Percentiles rank a stretch among this genome's conserved stretches.
Evolutionary conservation across 371 early-diverging fungal genomes (phyloP).

Genomic region (Massospora cicadina): DNA sequence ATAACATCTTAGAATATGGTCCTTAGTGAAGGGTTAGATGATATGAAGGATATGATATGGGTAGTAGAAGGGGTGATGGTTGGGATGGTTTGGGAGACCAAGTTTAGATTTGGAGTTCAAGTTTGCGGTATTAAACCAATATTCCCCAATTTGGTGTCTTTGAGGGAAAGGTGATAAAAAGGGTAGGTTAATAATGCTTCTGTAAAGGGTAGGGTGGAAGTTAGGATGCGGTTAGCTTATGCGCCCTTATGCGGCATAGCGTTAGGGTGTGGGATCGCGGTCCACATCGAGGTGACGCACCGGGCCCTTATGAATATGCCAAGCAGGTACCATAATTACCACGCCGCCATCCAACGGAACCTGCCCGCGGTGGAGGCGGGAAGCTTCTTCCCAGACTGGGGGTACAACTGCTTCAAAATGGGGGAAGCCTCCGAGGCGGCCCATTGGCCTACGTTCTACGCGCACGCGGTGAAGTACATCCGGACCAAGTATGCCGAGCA

Average conservation of each 20-base stretch:
- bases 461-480: constrained; percentile 37
- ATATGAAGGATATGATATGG: too few relatives aligned
- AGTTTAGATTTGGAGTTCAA: too few relatives aligned
- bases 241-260: not conserved
- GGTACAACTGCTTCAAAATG: constrained; percentile 28
- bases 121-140: too few relatives aligned
- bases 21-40: too few relatives aligned
- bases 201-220: too few relatives aligned
- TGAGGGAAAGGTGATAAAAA: too few relatives aligned
- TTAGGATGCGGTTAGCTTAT: too few relatives aligned
- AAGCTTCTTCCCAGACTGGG: constrained; percentile 81
- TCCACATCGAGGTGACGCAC: not conserved
- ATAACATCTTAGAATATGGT: too few relatives aligned
- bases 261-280: not conserved
- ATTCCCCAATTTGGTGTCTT: too few relatives aligned
- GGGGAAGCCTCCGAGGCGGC: constrained; percentile 20
- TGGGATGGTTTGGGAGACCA: too few relatives aligned
- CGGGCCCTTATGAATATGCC: not conserved
- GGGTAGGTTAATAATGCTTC: too few relatives aligned
- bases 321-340: not conserved
- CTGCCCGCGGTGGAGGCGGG: constrained; percentile 39
- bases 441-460: constrained; percentile 71
- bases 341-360: not conserved
- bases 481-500: constrained; percentile 25
- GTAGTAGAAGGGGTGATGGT: too few relatives aligned